Base-by-base conservation (phyloP, 805 yeast genomes). In the Komagataella pseudopastoris region DNA sequence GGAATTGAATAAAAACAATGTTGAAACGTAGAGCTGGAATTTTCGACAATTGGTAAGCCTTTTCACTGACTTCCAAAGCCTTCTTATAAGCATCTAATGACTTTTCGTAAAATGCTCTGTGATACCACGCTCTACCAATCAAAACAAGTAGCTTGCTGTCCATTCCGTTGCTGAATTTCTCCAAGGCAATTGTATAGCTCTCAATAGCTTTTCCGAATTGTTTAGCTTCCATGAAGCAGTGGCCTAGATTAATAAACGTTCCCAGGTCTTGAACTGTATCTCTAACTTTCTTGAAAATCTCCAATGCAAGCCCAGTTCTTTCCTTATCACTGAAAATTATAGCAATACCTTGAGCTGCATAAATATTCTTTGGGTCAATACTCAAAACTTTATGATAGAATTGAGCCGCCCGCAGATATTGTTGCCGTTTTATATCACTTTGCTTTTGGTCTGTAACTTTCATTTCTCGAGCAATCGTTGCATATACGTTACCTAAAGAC, bases 341-440 rank as follows among this genome's bases (percentile, higher is more conserved):
- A 1, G 97, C 98, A 55, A 93, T 75, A 51, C 99, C 99, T 66
- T 93, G 99, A 1, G 99, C 98, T 4, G 99, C 99, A 69, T 83
- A 93, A 1, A 90, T 91, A 63, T 91, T 88, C 57, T 76, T 73
- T 2, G 90, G 80, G 68, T 93, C 98, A 24, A 89, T 68, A 50
- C 85, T 82, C 51, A 93, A 70, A 1, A 88, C 96, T 67, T 93
- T 93, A 60, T 88, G 86, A 64, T 81, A 91, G 53, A 93, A 72
- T 67, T 91, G 97, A 12, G 90, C 85, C n/a, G 96, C 96, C 65
- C 96, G 80, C 47, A 83, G 72, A 63, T 85, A 91, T 51, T 88
- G 84, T 56, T 83, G 85, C 57, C 80, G 80, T 55, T 77, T 76
- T 64, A 81, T 85, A 23, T 70, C 73, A 47, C 67, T 69, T 24